Percentiles rank a stretch among this genome's conserved stretches.
These are phyloP conservation scores for Astragalus membranaceus DNA, from an alignment of 306 rosid species.

Conservation along the genomic window DNA sequence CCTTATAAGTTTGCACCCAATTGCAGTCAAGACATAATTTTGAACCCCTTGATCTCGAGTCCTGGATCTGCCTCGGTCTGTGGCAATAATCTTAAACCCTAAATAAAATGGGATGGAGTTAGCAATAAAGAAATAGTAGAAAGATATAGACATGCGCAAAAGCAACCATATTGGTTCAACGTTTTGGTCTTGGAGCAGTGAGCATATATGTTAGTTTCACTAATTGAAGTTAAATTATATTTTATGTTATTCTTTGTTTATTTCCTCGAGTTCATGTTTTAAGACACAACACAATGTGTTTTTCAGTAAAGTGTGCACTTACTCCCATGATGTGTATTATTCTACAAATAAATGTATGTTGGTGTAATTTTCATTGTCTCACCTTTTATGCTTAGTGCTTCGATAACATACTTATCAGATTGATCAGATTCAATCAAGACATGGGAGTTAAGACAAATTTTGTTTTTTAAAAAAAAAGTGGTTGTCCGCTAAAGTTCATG, in stretches of 20 bases:
- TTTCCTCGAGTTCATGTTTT: slow-evolving; percentile 44
- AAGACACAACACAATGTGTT: slow-evolving; percentile 30
- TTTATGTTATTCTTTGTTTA: not conserved
- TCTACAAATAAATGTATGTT: not conserved
- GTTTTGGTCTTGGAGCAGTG: slow-evolving; percentile 54
- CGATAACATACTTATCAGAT: slow-evolving; percentile 25
- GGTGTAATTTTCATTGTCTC: slow-evolving; percentile 20
- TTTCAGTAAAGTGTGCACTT: slow-evolving; percentile 51
- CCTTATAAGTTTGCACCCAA: too few relatives aligned
- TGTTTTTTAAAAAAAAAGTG: slow-evolving; percentile 28
- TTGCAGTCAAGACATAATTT: too few relatives aligned
- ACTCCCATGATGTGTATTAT: slow-evolving; percentile 27
- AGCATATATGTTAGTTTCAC: slow-evolving; percentile 37
- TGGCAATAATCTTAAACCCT: too few relatives aligned
- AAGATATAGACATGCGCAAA: slow-evolving; percentile 54
- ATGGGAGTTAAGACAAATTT: slow-evolving; percentile 36
- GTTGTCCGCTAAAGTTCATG: slow-evolving; percentile 35
- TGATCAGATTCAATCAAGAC: slow-evolving; percentile 40
- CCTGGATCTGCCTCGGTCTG: too few relatives aligned
- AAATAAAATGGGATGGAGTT: too few relatives aligned
- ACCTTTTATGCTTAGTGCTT: slow-evolving; percentile 15
- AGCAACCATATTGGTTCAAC: slow-evolving; percentile 49
- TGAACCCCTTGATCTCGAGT: too few relatives aligned
- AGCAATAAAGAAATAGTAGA: slow-evolving; percentile 19
- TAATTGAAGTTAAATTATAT: slow-evolving; percentile 20